A percentile compares a stretch with the other conserved stretches of the same genome.
These are phyloP conservation scores for Brettanomyces bruxellensis DNA, from an alignment of 805 yeast species.

Conservation along the genomic window DNA sequence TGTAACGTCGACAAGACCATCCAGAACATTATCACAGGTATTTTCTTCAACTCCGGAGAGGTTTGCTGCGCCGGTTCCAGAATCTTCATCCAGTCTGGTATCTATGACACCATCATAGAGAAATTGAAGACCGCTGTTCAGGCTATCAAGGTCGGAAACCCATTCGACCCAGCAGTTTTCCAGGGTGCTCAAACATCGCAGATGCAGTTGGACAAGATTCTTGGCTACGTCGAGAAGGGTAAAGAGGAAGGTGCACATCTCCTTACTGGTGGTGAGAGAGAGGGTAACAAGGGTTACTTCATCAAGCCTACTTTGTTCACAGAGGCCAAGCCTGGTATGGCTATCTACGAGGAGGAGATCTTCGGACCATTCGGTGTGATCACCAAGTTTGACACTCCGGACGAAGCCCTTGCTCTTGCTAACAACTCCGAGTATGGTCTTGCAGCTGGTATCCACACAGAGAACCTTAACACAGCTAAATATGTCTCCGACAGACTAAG, in stretches of 20 bases:
- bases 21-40: slow-evolving; percentile 61
- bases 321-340: slow-evolving; percentile 66
- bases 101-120: slow-evolving; percentile 57
- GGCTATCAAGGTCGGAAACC: slow-evolving; percentile 62
- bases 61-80: slow-evolving; percentile 92
- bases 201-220: slow-evolving; percentile 56
- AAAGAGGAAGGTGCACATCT: slow-evolving; percentile 60
- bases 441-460: slow-evolving; percentile 83
- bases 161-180: slow-evolving; percentile 60
- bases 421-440: slow-evolving; percentile 76
- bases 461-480: slow-evolving; percentile 55
- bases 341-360: slow-evolving; percentile 80
- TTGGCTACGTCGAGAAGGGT: slow-evolving; percentile 57
- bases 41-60: slow-evolving; percentile 85
- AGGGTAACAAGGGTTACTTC: slow-evolving; percentile 62
- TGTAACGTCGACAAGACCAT: slow-evolving; percentile 62
- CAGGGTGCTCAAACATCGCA: slow-evolving; percentile 73
- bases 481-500: slow-evolving; percentile 57
- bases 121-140: slow-evolving; percentile 44
- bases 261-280: slow-evolving; percentile 74
- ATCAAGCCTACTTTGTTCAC: slow-evolving; percentile 80
- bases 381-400: slow-evolving; percentile 60
- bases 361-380: slow-evolving; percentile 85
- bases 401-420: slow-evolving; percentile 66
- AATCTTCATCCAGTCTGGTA: slow-evolving; percentile 66